Percentiles rank a stretch among this genome's conserved stretches.
phyloP scores from a whole-genome alignment of 192 early-diverging fungal species.

The Umbelopsis ramanniana region DNA sequence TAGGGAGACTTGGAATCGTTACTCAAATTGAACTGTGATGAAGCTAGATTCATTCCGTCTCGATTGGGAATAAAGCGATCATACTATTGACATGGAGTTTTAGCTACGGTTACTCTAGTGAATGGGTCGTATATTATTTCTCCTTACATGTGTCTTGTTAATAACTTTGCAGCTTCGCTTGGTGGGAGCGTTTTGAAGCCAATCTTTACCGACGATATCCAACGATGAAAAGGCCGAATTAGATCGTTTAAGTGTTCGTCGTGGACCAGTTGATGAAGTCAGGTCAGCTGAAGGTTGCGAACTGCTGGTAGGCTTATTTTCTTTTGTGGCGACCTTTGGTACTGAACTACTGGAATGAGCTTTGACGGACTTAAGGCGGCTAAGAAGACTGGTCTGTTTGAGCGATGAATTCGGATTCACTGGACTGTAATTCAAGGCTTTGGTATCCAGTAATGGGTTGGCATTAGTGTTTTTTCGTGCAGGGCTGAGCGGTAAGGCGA shows the following conservation, averaged over 20 bases:
- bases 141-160: conserved; percentile 2
- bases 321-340: conserved; percentile 6
- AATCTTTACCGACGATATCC: conserved; percentile 23
- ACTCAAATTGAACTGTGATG: conserved; percentile 70
- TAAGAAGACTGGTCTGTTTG: conserved; percentile 11
- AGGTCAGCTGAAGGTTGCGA: not conserved
- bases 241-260: conserved; percentile 6
- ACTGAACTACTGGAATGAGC: conserved; percentile 7
- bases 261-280: not conserved
- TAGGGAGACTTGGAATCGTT: conserved; percentile 29
- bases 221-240: conserved; percentile 13
- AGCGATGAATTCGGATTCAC: not conserved
- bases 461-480: not conserved
- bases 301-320: conserved; percentile 4
- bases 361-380: conserved; percentile 15
- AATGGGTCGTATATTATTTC: not conserved
- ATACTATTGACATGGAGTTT: conserved; percentile 43
- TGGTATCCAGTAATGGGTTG: not conserved
- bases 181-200: conserved; percentile 17
- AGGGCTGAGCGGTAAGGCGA: conserved; percentile 5
- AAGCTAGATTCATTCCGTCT: conserved; percentile 65
- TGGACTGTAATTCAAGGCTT: not conserved
- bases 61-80: conserved; percentile 93
- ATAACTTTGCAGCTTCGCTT: conserved; percentile 12
- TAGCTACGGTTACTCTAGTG: not conserved